phyloP scores from a whole-genome alignment of 106 monocot species.

The Iris macrosiphon region DNA sequence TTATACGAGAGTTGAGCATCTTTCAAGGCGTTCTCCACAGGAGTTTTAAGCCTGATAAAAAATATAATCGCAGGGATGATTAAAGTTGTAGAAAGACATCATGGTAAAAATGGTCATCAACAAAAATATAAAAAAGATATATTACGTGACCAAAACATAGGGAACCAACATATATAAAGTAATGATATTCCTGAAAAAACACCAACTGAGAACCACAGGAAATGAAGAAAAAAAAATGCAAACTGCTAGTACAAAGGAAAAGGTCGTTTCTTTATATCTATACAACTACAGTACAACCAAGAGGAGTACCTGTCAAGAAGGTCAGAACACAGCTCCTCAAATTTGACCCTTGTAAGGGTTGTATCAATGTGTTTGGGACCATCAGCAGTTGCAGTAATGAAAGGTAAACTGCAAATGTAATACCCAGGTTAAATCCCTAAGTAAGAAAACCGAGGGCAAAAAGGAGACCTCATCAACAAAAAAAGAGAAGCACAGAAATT shows the following conservation, averaged over 20 bases:
- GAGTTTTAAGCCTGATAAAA: constrained; percentile 50
- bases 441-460: neutral
- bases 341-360: constrained; percentile 57
- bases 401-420: constrained; percentile 60
- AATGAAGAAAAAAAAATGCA: neutral
- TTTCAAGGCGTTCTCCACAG: constrained; percentile 67
- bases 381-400: constrained; percentile 72
- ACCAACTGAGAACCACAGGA: neutral
- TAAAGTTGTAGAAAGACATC: too few relatives aligned
- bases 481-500: neutral
- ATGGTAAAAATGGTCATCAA: too few relatives aligned
- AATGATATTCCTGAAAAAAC: neutral
- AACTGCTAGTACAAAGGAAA: neutral
- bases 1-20: constrained; percentile 80
- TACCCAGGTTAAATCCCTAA: too few relatives aligned
- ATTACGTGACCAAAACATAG: too few relatives aligned
- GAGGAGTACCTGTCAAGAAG: constrained; percentile 55
- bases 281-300: neutral
- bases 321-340: constrained; percentile 66
- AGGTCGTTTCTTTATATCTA: neutral
- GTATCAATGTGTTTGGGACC: constrained; percentile 72
- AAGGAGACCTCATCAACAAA: neutral
- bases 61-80: too few relatives aligned
- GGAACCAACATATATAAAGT: too few relatives aligned
- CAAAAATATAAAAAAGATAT: too few relatives aligned